phyloP scores from a whole-genome alignment of 768 basidiomycete genomes.

The Leccinum boreale region DNA sequence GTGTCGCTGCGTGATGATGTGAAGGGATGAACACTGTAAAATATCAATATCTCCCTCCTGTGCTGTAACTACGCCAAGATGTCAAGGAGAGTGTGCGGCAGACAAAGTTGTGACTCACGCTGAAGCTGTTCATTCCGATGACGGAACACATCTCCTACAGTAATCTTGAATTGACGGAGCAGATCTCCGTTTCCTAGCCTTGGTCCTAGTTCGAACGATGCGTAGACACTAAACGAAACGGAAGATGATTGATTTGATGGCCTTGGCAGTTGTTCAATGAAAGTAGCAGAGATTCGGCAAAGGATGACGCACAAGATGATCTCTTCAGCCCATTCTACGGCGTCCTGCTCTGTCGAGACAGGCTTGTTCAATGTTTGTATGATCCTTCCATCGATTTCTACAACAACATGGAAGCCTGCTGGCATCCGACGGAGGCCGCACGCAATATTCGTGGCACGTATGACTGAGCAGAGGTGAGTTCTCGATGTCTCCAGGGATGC shows the following conservation, averaged over 20 bases:
- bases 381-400: not conserved
- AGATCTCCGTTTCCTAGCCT: not conserved
- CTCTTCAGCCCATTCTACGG: not conserved
- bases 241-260: not conserved
- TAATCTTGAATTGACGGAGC: not conserved
- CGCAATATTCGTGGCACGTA: not conserved
- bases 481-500: not conserved
- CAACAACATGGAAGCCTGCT: not conserved
- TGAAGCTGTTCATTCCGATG: not conserved
- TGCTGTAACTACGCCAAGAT: not conserved
- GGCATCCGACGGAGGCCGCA: not conserved
- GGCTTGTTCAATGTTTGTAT: not conserved
- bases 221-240: not conserved
- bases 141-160: not conserved
- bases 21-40: not conserved
- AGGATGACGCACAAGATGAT: not conserved
- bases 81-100: not conserved
- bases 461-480: not conserved
- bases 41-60: not conserved
- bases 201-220: not conserved
- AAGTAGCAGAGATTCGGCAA: not conserved
- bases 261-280: not conserved
- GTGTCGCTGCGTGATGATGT: not conserved
- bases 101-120: not conserved
- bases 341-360: not conserved